Evolutionary conservation across 441 rosid genomes (phyloP).

Genomic region (Gossypium schwendimanii): DNA sequence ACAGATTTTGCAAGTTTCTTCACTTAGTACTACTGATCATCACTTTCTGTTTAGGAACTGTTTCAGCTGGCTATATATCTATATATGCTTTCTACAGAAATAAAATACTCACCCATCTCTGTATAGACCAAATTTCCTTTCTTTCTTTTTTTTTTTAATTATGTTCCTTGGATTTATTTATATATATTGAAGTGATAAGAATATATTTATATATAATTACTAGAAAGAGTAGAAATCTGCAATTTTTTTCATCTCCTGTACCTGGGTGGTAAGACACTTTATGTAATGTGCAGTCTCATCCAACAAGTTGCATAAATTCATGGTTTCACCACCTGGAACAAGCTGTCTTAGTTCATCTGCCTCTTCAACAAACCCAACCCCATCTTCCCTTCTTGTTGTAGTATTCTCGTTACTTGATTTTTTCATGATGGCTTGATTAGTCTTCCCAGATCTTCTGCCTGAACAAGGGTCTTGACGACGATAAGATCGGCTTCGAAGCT

Average conservation of each 20-base stretch:
- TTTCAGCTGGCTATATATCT: neutral
- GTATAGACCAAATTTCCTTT: neutral
- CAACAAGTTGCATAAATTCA: slow-evolving; percentile 39
- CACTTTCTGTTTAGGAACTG: neutral
- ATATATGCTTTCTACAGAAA: neutral
- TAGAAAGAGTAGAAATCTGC: slow-evolving; percentile 28
- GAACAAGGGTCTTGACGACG: neutral
- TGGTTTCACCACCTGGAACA: slow-evolving; percentile 45
- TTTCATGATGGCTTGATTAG: neutral
- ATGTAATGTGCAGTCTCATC: slow-evolving; percentile 54
- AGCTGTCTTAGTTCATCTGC: slow-evolving; percentile 31
- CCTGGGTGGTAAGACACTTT: slow-evolving; percentile 42
- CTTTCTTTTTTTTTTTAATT: neutral
- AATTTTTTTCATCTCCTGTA: slow-evolving; percentile 45
- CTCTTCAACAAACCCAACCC: neutral
- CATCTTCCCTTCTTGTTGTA: neutral
- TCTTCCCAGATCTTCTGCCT: slow-evolving; percentile 4
- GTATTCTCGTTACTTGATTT: neutral
- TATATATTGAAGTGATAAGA: neutral
- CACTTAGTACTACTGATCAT: neutral
- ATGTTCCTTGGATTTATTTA: neutral
- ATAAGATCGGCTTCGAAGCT: slow-evolving; percentile 17
- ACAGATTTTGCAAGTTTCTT: neutral
- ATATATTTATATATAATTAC: neutral
- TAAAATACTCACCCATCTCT: slow-evolving; percentile 1